These are phyloP conservation scores for Solanum lycopersicoides DNA, from an alignment of 257 asterid species.

Conservation along the genomic window DNA sequence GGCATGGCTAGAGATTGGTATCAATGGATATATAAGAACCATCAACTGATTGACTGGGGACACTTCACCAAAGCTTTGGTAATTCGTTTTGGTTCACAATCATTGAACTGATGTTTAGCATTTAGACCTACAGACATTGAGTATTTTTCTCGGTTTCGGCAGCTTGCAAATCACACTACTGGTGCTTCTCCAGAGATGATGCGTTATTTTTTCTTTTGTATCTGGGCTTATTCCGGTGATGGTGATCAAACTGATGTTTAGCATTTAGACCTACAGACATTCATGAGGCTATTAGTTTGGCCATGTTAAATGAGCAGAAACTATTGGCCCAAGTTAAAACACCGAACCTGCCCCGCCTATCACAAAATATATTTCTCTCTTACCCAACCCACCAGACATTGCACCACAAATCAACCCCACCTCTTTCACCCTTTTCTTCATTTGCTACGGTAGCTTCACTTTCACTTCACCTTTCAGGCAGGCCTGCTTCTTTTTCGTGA, in stretches of 20 bases:
- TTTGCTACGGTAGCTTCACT: background rate
- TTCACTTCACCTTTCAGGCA: background rate
- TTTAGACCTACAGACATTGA: no score
- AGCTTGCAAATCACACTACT: background rate
- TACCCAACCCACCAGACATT: background rate
- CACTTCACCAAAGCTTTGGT: background rate
- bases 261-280: background rate
- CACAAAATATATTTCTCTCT: background rate
- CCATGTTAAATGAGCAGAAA: background rate
- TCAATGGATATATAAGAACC: background rate
- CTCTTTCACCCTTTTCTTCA: background rate
- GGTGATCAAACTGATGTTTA: background rate
- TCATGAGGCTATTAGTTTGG: background rate
- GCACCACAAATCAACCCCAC: background rate
- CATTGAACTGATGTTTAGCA: background rate
- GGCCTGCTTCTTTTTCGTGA: background rate
- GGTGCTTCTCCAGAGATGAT: background rate
- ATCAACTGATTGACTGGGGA: background rate
- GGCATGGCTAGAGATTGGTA: background rate
- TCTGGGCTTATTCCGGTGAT: background rate
- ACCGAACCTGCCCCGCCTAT: background rate
- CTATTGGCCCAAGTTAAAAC: background rate
- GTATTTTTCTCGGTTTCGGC: background rate
- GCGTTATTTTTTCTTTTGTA: background rate
- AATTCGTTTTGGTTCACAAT: background rate